Conservation (phyloP, 306 rosid genomes). For the Dalbergia oliveri region DNA sequence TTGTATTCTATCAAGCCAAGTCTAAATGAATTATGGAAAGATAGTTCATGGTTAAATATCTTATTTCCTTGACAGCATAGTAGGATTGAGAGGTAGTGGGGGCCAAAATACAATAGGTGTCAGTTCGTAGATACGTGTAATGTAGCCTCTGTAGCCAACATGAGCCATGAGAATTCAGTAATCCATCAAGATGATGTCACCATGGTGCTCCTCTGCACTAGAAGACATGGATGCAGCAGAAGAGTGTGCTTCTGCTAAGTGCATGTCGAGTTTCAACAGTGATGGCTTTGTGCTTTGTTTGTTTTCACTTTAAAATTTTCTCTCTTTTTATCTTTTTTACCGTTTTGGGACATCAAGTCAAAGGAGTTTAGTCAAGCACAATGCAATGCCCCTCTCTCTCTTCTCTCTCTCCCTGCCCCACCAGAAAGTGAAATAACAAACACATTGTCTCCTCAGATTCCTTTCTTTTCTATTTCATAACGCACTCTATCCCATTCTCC, state of each 20-base stretch:
- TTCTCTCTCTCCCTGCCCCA: conserved; percentile 59
- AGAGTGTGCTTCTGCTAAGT: conserved; percentile 31
- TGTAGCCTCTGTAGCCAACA: conserved; percentile 81
- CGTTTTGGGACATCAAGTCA: conserved; percentile 66
- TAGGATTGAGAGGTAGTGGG: conserved; percentile 14
- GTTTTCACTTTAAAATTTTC: conserved; percentile 27
- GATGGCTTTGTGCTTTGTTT: conserved; percentile 50
- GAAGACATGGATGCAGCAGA: conserved; percentile 53
- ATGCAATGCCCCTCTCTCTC: conserved; percentile 2
- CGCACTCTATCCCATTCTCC: conserved; percentile 54
- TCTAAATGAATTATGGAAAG: background rate
- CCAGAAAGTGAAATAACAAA: conserved; percentile 84
- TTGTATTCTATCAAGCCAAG: background rate
- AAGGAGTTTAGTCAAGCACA: conserved; percentile 67
- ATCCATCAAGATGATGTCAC: conserved; percentile 49
- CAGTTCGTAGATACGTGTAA: conserved; percentile 67
- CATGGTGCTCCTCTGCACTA: conserved; percentile 42
- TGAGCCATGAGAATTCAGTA: conserved; percentile 58
- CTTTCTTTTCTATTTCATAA: conserved; percentile 67
- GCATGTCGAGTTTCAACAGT: conserved; percentile 56
- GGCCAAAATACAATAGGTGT: conserved; percentile 56
- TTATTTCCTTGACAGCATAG: conserved; percentile 7
- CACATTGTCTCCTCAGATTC: conserved; percentile 89
- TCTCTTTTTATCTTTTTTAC: conserved; percentile 25
- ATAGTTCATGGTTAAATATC: conserved; percentile 15